Base-by-base conservation (phyloP, 768 basidiomycete species). In the Boletellus sp. region DNA sequence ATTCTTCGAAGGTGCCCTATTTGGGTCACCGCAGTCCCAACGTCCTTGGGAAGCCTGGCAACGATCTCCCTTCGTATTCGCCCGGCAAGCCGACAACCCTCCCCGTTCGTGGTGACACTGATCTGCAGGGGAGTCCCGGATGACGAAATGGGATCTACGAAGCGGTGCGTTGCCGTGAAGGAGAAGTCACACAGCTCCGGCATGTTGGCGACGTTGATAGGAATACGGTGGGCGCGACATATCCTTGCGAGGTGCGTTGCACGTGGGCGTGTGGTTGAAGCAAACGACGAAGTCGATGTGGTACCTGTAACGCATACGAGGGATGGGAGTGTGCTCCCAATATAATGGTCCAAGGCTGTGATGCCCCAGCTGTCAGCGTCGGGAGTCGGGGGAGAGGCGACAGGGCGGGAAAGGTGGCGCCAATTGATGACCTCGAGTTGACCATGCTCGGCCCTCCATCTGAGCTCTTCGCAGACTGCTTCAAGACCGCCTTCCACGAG, bases 171-270 rank as follows among this genome's bases (percentile, higher is more conserved):
- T 1, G 94, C 80, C 0, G 87, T 78, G 70, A 95, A 93, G 0
- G 88, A 84, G 63, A 90, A 97, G 65, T 96, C 93, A 66, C 90
- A 94, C 35, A 94, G 75, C 13, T 81, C 75, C 2, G 90, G 88
- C 61, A 87, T 80, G 66, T 97, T 95, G 1, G 93, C 82, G n/a
- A 87, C 78, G 61, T 94, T 97, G 56, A 93, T 75, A 2, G 83
- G 86, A 49, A 95, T 83, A 47, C 80, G 77, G 23, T 78, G 76
- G 1, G 70, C 52, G 31, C 66, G 72, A 58, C 87, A 88, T 3
- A 82, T 61, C 15, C 64, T 58, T 47, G 82, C 78, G 33, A 96
- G 75, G 6, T 72, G 68, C 38, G 71, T 68, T 1, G 89, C 87
- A 2, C 87, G 87, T 2, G 61, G 61, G 31, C 67, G 70, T 31